phyloP scores from a whole-genome alignment of 306 rosid genomes.

The Hippophae tibetana region DNA sequence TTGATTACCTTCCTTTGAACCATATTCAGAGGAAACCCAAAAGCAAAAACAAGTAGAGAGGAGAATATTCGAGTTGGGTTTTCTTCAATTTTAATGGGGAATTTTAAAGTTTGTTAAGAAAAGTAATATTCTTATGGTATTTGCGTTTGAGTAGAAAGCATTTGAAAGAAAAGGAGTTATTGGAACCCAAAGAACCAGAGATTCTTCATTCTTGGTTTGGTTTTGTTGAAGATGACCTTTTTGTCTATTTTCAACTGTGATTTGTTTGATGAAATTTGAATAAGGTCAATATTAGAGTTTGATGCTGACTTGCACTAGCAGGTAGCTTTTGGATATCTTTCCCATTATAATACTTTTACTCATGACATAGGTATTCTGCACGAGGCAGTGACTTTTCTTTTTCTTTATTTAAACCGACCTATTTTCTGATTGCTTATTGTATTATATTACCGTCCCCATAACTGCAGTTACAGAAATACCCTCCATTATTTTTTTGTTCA shows the following conservation, averaged over 20 bases:
- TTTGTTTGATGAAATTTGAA: conserved; percentile 37
- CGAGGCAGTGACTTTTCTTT: conserved; percentile 14
- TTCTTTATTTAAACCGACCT: not conserved
- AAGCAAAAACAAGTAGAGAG: conserved; percentile 6
- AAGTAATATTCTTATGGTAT: conserved; percentile 21
- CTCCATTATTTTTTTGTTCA: not conserved
- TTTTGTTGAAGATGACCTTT: conserved; percentile 26
- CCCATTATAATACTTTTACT: conserved; percentile 17
- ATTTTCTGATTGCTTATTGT: conserved; percentile 1
- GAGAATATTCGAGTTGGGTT: conserved; percentile 16
- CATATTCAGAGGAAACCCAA: conserved; percentile 43
- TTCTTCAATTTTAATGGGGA: conserved; percentile 31
- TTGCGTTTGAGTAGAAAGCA: conserved; percentile 14
- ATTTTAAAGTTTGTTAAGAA: conserved; percentile 31
- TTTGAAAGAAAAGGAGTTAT: conserved; percentile 28
- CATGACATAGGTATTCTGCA: conserved; percentile 12
- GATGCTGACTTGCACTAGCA: conserved; percentile 50
- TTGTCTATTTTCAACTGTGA: conserved; percentile 28
- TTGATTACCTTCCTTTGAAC: conserved; percentile 62
- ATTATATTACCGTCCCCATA: conserved; percentile 11
- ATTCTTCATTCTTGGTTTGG: conserved; percentile 34
- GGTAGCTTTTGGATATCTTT: conserved; percentile 25
- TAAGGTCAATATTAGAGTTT: conserved; percentile 27
- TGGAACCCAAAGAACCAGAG: conserved; percentile 43
- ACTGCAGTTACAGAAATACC: conserved; percentile 15